Percentiles rank a stretch among this genome's conserved stretches.
Evolutionary conservation across 2,329 filamentous ascomycete genomes (phyloP).

Genomic region (Xylariaceae sp.): DNA sequence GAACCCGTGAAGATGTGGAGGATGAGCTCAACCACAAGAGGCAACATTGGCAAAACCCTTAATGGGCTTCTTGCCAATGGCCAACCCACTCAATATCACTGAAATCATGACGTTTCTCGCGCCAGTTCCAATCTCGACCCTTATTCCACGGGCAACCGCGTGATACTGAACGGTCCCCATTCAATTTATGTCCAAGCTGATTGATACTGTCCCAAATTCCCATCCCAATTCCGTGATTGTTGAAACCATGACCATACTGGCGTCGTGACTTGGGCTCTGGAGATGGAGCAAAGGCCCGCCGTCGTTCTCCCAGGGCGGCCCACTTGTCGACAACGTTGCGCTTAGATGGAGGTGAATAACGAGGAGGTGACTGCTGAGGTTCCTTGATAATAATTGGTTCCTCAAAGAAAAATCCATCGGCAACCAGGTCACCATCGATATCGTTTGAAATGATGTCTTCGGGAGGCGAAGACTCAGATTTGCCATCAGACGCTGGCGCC

Average conservation of each 20-base stretch:
- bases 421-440: conserved; percentile 69
- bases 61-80: conserved; percentile 74
- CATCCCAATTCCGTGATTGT: conserved; percentile 48
- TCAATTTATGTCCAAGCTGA: conserved; percentile 47
- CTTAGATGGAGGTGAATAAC: conserved; percentile 73
- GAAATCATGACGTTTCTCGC: conserved; percentile 70
- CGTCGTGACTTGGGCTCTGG: conserved; percentile 59
- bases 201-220: conserved; percentile 55
- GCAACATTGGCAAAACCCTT: conserved; percentile 45
- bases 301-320: conserved; percentile 84
- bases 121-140: conserved; percentile 67
- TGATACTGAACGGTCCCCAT: conserved; percentile 54
- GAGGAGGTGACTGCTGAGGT: conserved; percentile 48
- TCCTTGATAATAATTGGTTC: conserved; percentile 58
- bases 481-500: conserved; percentile 51
- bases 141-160: conserved; percentile 62
- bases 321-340: conserved; percentile 78
- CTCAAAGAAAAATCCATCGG: conserved; percentile 77
- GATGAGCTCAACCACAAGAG: conserved; percentile 67
- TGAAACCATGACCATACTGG: conserved; percentile 43
- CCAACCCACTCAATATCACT: conserved; percentile 94
- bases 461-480: conserved; percentile 47
- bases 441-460: conserved; percentile 51
- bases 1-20: conserved; percentile 35
- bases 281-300: conserved; percentile 68